These are phyloP conservation scores for Chenopodium berlandieri DNA, from an alignment of 148 eudicot species.

Conservation along the genomic window DNA sequence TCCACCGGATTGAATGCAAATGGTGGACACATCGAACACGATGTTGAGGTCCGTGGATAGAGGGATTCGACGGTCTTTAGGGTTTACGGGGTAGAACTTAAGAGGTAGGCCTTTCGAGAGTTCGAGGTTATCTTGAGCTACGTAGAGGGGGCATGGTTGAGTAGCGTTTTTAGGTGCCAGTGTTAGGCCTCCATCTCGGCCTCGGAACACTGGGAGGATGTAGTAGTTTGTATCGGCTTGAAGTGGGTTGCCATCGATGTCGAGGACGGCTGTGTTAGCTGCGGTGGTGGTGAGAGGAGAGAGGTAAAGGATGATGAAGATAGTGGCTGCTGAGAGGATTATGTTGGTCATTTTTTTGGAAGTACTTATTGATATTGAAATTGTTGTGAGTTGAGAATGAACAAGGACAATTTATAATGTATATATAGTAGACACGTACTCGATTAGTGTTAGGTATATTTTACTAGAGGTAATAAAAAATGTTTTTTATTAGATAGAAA, in stretches of 20 bases:
- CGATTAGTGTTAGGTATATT: too few species aligned
- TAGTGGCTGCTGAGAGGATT: not conserved
- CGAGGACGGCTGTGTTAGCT: constrained; percentile 16
- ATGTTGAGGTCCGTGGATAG: constrained; percentile 41
- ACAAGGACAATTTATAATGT: too few species aligned
- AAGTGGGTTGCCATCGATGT: constrained; percentile 26
- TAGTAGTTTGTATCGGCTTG: constrained; percentile 23
- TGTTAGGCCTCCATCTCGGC: constrained; percentile 44
- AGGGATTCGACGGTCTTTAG: constrained; percentile 8
- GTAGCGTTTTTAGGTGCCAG: constrained; percentile 31
- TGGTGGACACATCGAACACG: constrained; percentile 35
- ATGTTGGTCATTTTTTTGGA: constrained; percentile 6
- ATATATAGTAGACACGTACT: too few species aligned
- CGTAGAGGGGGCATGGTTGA: constrained; percentile 40
- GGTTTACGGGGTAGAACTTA: constrained; percentile 34
- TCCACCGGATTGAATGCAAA: constrained; percentile 36
- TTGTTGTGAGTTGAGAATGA: not conserved
- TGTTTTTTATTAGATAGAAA: too few species aligned
- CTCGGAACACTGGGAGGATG: constrained; percentile 30
- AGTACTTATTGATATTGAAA: too few species aligned
- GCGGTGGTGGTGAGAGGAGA: constrained; percentile 14
- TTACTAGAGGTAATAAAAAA: too few species aligned
- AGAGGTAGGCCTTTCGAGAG: constrained; percentile 39
- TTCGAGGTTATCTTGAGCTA: constrained; percentile 36
- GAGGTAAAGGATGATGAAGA: not conserved